phyloP scores from a whole-genome alignment of 495 filamentous ascomycete genomes.

The Cryomyces antarcticus region DNA sequence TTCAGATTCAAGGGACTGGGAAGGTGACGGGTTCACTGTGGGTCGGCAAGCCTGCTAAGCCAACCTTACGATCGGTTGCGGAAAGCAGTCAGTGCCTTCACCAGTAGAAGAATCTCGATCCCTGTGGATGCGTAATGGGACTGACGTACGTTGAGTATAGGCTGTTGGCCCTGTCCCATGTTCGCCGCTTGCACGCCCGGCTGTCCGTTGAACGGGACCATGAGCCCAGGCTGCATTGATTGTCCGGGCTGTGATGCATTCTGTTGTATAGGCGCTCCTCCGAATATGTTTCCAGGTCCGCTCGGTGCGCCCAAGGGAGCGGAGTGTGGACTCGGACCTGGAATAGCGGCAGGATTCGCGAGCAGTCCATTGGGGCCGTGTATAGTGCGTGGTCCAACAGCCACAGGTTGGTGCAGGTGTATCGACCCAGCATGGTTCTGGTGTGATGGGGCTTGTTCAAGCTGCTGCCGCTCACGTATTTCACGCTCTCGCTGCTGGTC shows the following conservation, averaged over 20 bases:
- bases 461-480: constrained; percentile 26
- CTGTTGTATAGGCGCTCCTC: constrained; percentile 38
- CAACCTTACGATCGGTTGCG: too few species aligned
- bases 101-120: too few species aligned
- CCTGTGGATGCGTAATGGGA: too few species aligned
- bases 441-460: constrained; percentile 37
- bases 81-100: constrained; percentile 4
- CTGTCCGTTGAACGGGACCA: constrained; percentile 15
- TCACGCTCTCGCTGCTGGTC: constrained; percentile 47
- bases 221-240: constrained; percentile 12
- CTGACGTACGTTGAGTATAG: constrained; percentile 67
- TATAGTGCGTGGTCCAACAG: constrained; percentile 36
- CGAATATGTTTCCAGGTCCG: constrained; percentile 44
- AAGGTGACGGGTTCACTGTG: too few species aligned
- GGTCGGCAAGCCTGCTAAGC: too few species aligned
- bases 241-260: constrained; percentile 26
- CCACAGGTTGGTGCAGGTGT: constrained; percentile 78
- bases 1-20: too few species aligned
- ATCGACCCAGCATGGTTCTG: constrained; percentile 71
- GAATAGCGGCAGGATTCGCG: constrained; percentile 42
- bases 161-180: constrained; percentile 57
- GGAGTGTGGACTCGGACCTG: constrained; percentile 27
- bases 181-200: constrained; percentile 7
- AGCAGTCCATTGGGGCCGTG: constrained; percentile 77
- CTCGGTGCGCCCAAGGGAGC: constrained; percentile 45